Evolutionary conservation across 768 basidiomycete species (phyloP).

Genomic region (Russula sp.): DNA sequence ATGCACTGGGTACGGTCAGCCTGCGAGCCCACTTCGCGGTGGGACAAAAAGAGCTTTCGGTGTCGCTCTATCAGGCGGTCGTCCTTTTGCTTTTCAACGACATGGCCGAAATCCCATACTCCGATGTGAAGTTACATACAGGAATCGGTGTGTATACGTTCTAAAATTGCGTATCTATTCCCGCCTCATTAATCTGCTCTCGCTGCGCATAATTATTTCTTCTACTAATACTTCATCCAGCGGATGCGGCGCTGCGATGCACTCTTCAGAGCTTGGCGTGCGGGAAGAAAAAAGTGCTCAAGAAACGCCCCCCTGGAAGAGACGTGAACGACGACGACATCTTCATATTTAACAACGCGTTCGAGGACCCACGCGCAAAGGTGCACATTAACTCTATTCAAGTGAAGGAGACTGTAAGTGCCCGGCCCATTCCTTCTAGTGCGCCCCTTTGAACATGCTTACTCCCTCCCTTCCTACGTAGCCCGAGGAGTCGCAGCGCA

Average conservation of each 20-base stretch:
- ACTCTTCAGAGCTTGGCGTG: slow-evolving; percentile 92
- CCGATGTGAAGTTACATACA: slow-evolving; percentile 64
- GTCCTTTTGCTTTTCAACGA: slow-evolving; percentile 86
- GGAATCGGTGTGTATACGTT: slow-evolving; percentile 58
- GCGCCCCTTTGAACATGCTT: neutral
- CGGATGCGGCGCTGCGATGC: slow-evolving; percentile 67
- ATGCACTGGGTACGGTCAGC: slow-evolving; percentile 79
- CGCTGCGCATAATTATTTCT: slow-evolving; percentile 5
- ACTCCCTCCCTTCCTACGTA: slow-evolving; percentile 33
- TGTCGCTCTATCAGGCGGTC: slow-evolving; percentile 89
- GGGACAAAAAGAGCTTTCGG: slow-evolving; percentile 79
- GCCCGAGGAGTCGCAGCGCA: slow-evolving; percentile 83
- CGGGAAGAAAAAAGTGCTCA: slow-evolving; percentile 84
- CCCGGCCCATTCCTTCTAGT: neutral
- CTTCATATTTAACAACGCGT: slow-evolving; percentile 80
- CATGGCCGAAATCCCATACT: slow-evolving; percentile 54
- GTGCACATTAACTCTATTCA: slow-evolving; percentile 97
- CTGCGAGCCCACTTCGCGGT: slow-evolving; percentile 65
- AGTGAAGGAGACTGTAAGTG: slow-evolving; percentile 80
- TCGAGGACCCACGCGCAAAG: slow-evolving; percentile 72
- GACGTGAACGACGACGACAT: slow-evolving; percentile 74
- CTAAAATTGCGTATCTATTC: neutral
- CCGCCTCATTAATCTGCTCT: neutral
- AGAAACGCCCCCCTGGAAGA: slow-evolving; percentile 71
- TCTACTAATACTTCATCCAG: slow-evolving; percentile 43